A percentile compares a stretch with the other conserved stretches of the same genome.
phyloP scores from a whole-genome alignment of 495 filamentous ascomycete species.

The Amniculicola lignicola region DNA sequence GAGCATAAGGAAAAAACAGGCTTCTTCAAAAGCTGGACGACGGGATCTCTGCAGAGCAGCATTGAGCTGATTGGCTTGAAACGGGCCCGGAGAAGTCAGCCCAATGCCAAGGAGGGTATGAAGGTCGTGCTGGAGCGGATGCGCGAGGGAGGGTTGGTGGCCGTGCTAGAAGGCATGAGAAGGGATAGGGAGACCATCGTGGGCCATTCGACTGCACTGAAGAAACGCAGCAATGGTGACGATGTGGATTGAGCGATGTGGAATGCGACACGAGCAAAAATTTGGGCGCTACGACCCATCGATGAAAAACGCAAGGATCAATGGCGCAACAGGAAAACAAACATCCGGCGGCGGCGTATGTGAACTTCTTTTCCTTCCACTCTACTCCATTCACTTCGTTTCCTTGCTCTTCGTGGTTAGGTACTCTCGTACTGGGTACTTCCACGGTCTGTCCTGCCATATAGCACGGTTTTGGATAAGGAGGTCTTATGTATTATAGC shows the following conservation, averaged over 20 bases:
- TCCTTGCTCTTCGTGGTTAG: not conserved
- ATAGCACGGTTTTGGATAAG: not conserved
- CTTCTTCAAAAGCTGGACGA: conserved; percentile 71
- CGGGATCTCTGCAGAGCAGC: conserved; percentile 74
- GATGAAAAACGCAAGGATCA: not conserved
- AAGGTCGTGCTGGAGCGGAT: conserved; percentile 85
- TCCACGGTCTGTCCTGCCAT: too few species aligned
- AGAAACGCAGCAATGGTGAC: not conserved
- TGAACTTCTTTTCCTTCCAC: not conserved
- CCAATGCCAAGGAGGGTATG: conserved; percentile 93
- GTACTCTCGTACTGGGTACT: not conserved
- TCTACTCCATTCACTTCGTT: not conserved
- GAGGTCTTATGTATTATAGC: not conserved
- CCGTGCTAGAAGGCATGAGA: conserved; percentile 80
- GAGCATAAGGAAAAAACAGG: conserved; percentile 54
- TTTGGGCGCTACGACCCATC: not conserved
- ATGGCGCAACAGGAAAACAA: not conserved
- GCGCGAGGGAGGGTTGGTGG: conserved; percentile 76
- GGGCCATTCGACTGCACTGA: conserved; percentile 1
- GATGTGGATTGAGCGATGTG: not conserved
- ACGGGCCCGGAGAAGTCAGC: conserved; percentile 75
- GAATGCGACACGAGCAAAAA: not conserved
- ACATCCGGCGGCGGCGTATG: conserved; percentile 9
- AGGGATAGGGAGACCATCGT: conserved; percentile 52
- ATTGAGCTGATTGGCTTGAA: conserved; percentile 87